Evolutionary conservation across 805 yeast genomes (phyloP).

Genomic region (Saturnispora kantuleensis): DNA sequence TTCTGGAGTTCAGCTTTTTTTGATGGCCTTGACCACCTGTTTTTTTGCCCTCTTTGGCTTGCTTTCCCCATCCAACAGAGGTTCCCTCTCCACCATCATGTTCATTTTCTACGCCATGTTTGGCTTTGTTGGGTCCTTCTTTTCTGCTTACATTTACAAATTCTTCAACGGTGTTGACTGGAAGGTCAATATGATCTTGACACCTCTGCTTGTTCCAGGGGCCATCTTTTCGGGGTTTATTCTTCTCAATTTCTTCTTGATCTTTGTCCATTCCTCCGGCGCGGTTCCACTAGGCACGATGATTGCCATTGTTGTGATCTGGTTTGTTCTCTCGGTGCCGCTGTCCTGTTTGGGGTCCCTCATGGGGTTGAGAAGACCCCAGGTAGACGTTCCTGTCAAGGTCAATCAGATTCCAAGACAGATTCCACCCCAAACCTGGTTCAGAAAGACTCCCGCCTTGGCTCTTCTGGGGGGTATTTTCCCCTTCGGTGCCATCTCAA

Average conservation of each 20-base stretch:
- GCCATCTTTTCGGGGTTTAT: conserved; percentile 51
- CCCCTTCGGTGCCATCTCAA: conserved; percentile 92
- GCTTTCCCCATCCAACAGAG: conserved; percentile 89
- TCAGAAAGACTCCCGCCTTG: conserved; percentile 56
- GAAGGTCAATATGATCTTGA: conserved; percentile 74
- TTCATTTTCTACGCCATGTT: conserved; percentile 72
- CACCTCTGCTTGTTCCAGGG: conserved; percentile 86
- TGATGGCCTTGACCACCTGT: conserved; percentile 66
- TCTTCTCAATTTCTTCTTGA: conserved; percentile 71
- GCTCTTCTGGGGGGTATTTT: conserved; percentile 76
- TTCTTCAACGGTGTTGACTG: conserved; percentile 87
- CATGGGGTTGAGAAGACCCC: conserved; percentile 52
- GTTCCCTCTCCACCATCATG: conserved; percentile 84
- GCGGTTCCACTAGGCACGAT: conserved; percentile 91
- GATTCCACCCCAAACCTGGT: conserved; percentile 86
- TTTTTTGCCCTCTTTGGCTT: conserved; percentile 82
- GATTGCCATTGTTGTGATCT: conserved; percentile 66
- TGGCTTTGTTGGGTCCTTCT: conserved; percentile 76
- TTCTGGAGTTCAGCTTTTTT: conserved; percentile 74
- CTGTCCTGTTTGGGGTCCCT: conserved; percentile 77
- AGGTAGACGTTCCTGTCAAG: conserved; percentile 52
- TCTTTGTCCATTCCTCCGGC: conserved; percentile 75
- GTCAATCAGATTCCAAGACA: conserved; percentile 96
- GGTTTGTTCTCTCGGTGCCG: conserved; percentile 84
- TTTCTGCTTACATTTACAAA: conserved; percentile 79